Percentiles rank a stretch among this genome's conserved stretches.
Conservation (phyloP, 805 yeast species). For the Wickerhamomyces kurtzmanii region DNA sequence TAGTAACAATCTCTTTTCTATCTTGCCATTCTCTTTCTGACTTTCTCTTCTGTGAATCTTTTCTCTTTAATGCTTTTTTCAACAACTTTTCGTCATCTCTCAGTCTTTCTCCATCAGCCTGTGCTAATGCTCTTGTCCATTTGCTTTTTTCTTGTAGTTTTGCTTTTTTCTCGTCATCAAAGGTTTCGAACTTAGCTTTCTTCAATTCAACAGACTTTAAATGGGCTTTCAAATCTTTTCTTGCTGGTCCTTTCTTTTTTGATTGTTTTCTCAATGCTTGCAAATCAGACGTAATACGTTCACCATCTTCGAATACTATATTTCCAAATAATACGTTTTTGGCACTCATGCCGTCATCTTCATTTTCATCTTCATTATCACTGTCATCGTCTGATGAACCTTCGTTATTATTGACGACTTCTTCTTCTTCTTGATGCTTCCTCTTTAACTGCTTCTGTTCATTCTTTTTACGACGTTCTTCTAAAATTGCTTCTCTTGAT, state of each 20-base stretch:
- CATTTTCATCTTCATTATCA: conserved; percentile 22
- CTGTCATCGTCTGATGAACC: conserved; percentile 27
- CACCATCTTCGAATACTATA: conserved; percentile 76
- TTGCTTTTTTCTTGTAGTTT: conserved; percentile 59
- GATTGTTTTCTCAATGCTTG: conserved; percentile 42
- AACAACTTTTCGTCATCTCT: conserved; percentile 86
- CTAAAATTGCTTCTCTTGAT: conserved; percentile 73
- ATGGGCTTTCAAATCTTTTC: conserved; percentile 78
- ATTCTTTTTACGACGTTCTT: conserved; percentile 43
- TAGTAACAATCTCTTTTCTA: conserved; percentile 71
- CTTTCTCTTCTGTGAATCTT: conserved; percentile 74
- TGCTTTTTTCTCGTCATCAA: conserved; percentile 53
- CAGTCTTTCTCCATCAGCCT: conserved; percentile 81
- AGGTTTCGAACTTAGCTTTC: conserved; percentile 46
- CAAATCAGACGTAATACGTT: conserved; percentile 66
- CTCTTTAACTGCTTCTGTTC: conserved; percentile 23
- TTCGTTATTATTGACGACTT: conserved; percentile 27
- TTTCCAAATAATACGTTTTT: conserved; percentile 62
- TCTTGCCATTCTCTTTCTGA: conserved; percentile 91
- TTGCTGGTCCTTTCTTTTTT: conserved; percentile 76
- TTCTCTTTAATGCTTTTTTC: conserved; percentile 76
- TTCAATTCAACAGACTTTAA: conserved; percentile 65
- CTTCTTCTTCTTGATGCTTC: conserved; percentile 27
- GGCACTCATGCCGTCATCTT: conserved; percentile 19
- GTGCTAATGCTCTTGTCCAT: conserved; percentile 80